Base-by-base conservation (phyloP, 768 basidiomycete genomes). In the Termitomyces sp. region DNA sequence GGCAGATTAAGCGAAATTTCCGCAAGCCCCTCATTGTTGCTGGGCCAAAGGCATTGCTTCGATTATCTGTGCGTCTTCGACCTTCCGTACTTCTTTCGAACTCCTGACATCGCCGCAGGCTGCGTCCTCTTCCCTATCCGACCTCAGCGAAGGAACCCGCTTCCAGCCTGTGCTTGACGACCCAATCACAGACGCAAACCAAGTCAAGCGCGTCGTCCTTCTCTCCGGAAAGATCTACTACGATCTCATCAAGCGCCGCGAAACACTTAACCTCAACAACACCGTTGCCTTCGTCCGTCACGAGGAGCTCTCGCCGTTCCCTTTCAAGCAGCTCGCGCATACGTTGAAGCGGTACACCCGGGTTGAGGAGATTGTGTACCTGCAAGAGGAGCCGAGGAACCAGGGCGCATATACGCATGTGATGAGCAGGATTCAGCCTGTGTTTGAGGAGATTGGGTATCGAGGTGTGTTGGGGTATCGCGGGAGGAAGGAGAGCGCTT, bases 301-400 rank as follows among this genome's bases (percentile, higher is more conserved):
- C 46, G 92, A 96, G 69, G 94, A 96, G 70, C 78, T 96, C 2
- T 84, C 87, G 7, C 95, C 94, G 0, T 96, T 97, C 84, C 94
- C 95, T 0, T 94, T 92, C 71, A 59, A 69, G 0, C 75, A 76
- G 24, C 74, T 95, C 0, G 68, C 71, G 4, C 67, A 76, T 3
- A 76, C 76, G 1, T 72, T 96, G 36, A 52, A 65, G 44, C 64
- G 71, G 3, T 92, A 91, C 67, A 49, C 68, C 0, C 61, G 68
- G 18, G 80, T 74, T 0, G 63, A 66, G 4, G 80, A 85, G 56
- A 68, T 82, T 36, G 49, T 82, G 8, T 96, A 90, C 86, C 77
- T 92, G 18, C 94, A 97, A 70, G 94, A 96, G 69, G 94, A 96
- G 69, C 88, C 94, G 3, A 84, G 78, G 69, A 96, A 97, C 69